Percentiles rank a stretch among this genome's conserved stretches.
Conservation (phyloP, 2,329 filamentous ascomycete genomes). For the Fusarium palustre region DNA sequence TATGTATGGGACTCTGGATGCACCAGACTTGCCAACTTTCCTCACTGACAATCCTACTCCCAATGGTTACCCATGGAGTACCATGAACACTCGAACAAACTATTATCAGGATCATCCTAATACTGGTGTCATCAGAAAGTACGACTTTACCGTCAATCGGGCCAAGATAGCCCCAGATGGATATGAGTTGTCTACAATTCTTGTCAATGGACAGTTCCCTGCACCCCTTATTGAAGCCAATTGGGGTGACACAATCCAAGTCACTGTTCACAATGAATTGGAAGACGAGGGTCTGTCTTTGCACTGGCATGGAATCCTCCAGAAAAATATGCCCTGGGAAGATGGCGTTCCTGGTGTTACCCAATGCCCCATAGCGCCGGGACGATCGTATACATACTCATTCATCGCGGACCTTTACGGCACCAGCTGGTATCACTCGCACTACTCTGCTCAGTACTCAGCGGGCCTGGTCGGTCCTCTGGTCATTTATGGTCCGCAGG, state of each 20-base stretch:
- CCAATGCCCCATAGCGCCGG: constrained; percentile 76
- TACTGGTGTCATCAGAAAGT: constrained; percentile 67
- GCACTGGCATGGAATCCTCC: constrained; percentile 67
- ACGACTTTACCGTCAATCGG: constrained; percentile 65
- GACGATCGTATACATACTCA: constrained; percentile 64
- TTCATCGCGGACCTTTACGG: constrained; percentile 67
- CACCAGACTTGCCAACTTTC: constrained; percentile 56
- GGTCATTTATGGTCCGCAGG: constrained; percentile 65
- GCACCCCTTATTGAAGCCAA: constrained; percentile 74
- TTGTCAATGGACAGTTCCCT: constrained; percentile 74
- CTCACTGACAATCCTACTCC: constrained; percentile 62
- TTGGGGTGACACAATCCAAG: constrained; percentile 71
- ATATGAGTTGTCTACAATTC: constrained; percentile 63
- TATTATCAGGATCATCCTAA: constrained; percentile 62
- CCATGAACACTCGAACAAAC: constrained; percentile 58
- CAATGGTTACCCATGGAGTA: constrained; percentile 65
- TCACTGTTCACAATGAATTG: constrained; percentile 78
- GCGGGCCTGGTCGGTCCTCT: constrained; percentile 72
- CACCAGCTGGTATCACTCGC: constrained; percentile 70
- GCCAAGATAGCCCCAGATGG: constrained; percentile 67
- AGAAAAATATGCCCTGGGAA: constrained; percentile 62
- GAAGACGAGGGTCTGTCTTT: constrained; percentile 62
- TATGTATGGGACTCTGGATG: constrained; percentile 54
- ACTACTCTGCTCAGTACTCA: constrained; percentile 69
- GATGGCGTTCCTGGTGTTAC: constrained; percentile 64